Evolutionary conservation across 164 flowering plant genomes (phyloP).

Genomic region (Nelumbo lutea): DNA sequence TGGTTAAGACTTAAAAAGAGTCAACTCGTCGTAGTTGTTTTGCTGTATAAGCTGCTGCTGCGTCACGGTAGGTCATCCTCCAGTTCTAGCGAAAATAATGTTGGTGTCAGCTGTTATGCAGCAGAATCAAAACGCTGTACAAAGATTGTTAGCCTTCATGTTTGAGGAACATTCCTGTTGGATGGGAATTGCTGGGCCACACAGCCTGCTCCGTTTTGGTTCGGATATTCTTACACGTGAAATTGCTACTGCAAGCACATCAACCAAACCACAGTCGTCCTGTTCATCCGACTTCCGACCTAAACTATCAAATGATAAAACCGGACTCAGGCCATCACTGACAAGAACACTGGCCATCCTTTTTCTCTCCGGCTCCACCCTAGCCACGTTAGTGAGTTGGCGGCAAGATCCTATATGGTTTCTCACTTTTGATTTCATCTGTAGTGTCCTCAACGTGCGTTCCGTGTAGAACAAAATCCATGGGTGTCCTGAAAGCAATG

Average conservation of each 20-base stretch:
- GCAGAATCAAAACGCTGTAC: constrained; percentile 76
- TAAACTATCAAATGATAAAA: constrained; percentile 20
- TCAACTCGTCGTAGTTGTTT: background rate
- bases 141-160: constrained; percentile 67
- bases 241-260: constrained; percentile 79
- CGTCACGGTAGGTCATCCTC: background rate
- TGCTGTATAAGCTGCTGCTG: background rate
- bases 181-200: constrained; percentile 56
- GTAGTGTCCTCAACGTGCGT: constrained; percentile 42
- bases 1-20: background rate
- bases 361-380: constrained; percentile 8
- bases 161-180: constrained; percentile 78
- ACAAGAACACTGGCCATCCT: constrained; percentile 5
- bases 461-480: constrained; percentile 87
- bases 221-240: constrained; percentile 78
- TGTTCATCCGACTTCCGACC: constrained; percentile 26
- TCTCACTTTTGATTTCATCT: constrained; percentile 47
- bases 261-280: constrained; percentile 63
- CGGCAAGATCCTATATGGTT: constrained; percentile 21
- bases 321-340: constrained; percentile 7
- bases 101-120: constrained; percentile 10
- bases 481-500: constrained; percentile 69
- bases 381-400: constrained; percentile 11
- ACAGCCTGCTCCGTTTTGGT: constrained; percentile 78
- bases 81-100: background rate